Base-by-base conservation (phyloP, 1,284 basidiomycete species). In the Cutaneotrichosporon cavernicola region DNA sequence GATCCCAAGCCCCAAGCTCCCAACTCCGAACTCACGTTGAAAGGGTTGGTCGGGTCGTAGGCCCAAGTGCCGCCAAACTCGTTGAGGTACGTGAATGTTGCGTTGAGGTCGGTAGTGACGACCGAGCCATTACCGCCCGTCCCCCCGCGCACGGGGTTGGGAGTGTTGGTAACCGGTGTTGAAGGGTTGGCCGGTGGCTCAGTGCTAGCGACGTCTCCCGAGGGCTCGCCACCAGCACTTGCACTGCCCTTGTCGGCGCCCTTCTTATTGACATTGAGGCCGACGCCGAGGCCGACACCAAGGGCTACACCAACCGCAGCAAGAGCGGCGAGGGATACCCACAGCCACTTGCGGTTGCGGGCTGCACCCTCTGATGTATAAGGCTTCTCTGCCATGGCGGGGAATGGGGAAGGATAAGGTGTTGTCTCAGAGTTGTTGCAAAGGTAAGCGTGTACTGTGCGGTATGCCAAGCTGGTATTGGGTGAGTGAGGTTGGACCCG, bases 41-140 rank as follows among this genome's bases (percentile, higher is more conserved):
- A 78, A 0, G 94, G 92, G 76, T 91, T 85, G 49, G 85, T 83
- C 13, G 87, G 84, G 72, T 94, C 87, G 67, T 82, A 83, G 49
- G 83, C 82, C 84, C 90, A 94, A 71, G 79, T 82, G 2, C 90
- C 90, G 56, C 90, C 91, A 75, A 90, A 90, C n/a, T 83, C 73
- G 80, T 94, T 94, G 52, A 71, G 77, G 76, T 92, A 94, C 0
- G 82, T 86, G 76, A 85, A 85, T 7, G 82, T 85, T 9, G 88
- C 89, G 75, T 90, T 87, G 26, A 86, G 84, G 63, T 91, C 90
- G 38, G 76, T 78, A 13, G 75, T 77, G 13, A 76, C 69, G 5
- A 66, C 69, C 6, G 70, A 70, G 4, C 75, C 73, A 52, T 70
- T 66, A 6, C 62, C 70, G 10, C 76, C 76, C 2, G 61, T 62